Percentiles rank a stretch among this genome's conserved stretches.
Conservation (phyloP, 169 alveolate species). For the Prorocentrum cordatum region DNA sequence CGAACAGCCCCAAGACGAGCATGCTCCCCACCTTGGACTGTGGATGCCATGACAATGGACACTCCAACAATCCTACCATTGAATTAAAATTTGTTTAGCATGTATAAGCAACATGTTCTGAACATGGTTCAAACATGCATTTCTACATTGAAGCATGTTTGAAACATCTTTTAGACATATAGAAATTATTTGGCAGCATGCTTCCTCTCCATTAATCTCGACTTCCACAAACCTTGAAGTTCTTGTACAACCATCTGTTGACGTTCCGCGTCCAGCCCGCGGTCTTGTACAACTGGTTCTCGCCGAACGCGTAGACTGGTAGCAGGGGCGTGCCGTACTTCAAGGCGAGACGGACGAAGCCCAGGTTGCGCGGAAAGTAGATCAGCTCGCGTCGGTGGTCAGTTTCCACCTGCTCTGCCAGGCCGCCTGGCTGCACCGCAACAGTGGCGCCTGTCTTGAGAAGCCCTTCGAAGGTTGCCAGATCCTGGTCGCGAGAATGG, state of each 20-base stretch:
- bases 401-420: slow-evolving; percentile 31
- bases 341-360: slow-evolving; percentile 34
- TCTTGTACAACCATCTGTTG: not conserved
- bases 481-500: not conserved
- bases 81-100: not conserved
- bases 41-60: not conserved
- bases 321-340: slow-evolving; percentile 10
- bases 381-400: slow-evolving; percentile 15
- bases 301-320: slow-evolving; percentile 30
- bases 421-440: slow-evolving; percentile 44
- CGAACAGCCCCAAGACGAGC: not conserved
- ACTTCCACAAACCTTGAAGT: slow-evolving; percentile 23
- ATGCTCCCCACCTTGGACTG: not conserved
- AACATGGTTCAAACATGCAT: no score
- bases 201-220: no score
- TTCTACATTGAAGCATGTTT: no score
- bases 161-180: no score
- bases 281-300: slow-evolving; percentile 35
- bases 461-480: not conserved
- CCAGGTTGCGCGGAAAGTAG: slow-evolving; percentile 38
- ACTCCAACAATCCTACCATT: not conserved
- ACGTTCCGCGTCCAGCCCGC: not conserved
- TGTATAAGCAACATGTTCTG: no score
- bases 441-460: not conserved
- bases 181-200: no score